phyloP scores from a whole-genome alignment of 352 stramenopile species.

The Thraustotheca clavata region DNA sequence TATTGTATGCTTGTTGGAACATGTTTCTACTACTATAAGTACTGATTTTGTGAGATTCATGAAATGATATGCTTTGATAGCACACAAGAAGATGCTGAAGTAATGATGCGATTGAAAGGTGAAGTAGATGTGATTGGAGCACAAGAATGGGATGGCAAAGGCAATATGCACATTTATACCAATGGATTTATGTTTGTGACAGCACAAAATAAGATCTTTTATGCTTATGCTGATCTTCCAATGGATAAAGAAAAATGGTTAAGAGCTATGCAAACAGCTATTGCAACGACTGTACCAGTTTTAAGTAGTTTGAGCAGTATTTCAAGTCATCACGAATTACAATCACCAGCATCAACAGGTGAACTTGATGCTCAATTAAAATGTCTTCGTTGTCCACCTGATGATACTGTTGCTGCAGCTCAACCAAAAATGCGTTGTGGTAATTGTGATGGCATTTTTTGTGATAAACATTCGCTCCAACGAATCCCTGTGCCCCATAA shows the following conservation, averaged over 20 bases:
- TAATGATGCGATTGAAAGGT: conserved; percentile 79
- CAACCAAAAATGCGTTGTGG: conserved; percentile 38
- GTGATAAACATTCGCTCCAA: conserved; percentile 72
- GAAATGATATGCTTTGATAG: conserved; percentile 23
- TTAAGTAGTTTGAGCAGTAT: conserved; percentile 27
- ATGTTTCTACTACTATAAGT: conserved; percentile 81
- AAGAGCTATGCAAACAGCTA: conserved; percentile 74
- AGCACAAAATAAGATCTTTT: conserved; percentile 84
- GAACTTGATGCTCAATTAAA: conserved; percentile 9
- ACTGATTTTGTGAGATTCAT: background rate
- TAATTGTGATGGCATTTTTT: conserved; percentile 71
- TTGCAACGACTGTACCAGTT: conserved; percentile 73
- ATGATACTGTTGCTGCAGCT: conserved; percentile 2
- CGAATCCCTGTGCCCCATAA: conserved; percentile 72
- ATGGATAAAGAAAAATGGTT: conserved; percentile 90
- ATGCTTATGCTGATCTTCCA: conserved; percentile 76
- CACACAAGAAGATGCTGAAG: conserved; percentile 86
- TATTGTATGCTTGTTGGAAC: conserved; percentile 86
- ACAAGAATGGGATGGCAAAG: conserved; percentile 88
- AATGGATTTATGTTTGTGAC: conserved; percentile 84
- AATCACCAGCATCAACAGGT: background rate
- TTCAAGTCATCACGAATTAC: conserved; percentile 1
- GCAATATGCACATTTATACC: conserved; percentile 88
- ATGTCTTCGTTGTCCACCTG: background rate
- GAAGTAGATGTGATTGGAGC: conserved; percentile 84